Conservation (phyloP, 2,329 filamentous ascomycete species). For the Microsporum canis region DNA sequence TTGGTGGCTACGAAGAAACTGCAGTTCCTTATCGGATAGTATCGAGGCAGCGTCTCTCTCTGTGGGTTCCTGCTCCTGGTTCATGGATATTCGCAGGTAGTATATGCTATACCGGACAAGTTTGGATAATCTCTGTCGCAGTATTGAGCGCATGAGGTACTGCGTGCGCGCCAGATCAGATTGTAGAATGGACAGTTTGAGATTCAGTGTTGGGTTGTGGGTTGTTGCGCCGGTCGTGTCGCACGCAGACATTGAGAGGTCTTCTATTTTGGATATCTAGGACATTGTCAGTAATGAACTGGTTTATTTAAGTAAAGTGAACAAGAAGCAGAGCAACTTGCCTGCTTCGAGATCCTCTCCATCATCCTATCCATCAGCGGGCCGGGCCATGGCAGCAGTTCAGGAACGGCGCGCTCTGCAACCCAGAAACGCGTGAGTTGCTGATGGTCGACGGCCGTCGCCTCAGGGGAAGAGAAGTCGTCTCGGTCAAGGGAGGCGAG, state of each 20-base stretch:
- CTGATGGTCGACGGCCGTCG: constrained; percentile 58
- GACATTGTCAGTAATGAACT: not conserved
- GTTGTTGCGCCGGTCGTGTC: constrained; percentile 37
- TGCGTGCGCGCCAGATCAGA: constrained; percentile 93
- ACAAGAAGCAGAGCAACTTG: constrained; percentile 15
- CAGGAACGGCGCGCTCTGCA: constrained; percentile 77
- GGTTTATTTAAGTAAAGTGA: no score
- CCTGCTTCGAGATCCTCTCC: constrained; percentile 55
- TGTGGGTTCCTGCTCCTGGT: constrained; percentile 15
- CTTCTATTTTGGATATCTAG: constrained; percentile 57
- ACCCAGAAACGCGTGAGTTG: constrained; percentile 86
- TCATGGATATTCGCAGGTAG: constrained; percentile 26
- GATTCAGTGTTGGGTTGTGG: constrained; percentile 82
- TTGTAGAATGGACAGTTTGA: constrained; percentile 86
- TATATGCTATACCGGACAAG: constrained; percentile 42
- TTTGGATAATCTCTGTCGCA: constrained; percentile 80
- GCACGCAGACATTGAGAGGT: constrained; percentile 36
- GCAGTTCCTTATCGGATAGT: constrained; percentile 66
- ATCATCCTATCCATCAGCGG: constrained; percentile 73
- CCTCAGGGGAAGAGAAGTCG: constrained; percentile 27
- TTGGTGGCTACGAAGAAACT: constrained; percentile 77
- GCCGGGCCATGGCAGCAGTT: constrained; percentile 69
- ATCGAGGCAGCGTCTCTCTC: constrained; percentile 25
- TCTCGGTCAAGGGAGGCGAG: constrained; percentile 59
- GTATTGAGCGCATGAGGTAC: constrained; percentile 71